Base-by-base conservation (phyloP, 1,139 yeast genomes). In the Hemisphaericaspora xylanilytica region DNA sequence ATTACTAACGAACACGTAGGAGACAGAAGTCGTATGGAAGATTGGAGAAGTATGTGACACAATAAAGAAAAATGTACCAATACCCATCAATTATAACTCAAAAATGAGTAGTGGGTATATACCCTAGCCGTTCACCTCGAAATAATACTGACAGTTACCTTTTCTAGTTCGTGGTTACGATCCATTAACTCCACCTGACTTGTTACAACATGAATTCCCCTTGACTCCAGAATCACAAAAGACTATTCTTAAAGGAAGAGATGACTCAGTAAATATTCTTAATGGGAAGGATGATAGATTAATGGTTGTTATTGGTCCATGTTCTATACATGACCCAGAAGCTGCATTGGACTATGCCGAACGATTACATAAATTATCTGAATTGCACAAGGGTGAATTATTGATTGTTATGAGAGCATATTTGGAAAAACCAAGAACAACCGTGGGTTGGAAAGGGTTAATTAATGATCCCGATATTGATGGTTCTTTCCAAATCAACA, bases 361-460 rank as follows among this genome's bases (percentile, higher is more conserved):
- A 28, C 75, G 85, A 52, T 73, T 92, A 51, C 75, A 80, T 60
- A 72, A 72, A 46, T 67, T 85, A 46, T 71, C 89, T 33, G 82
- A 78, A 37, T 87, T 86, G 64, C 75, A 86, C 48, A 63, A 78
- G 44, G 78, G 73, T 41, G 97, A 92, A 50, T 71, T 92, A 48
- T 83, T 85, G 38, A 78, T 92, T 45, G 77, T 92, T 50, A 92
- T 92, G 97, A 81, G 97, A 68, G 97, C 97, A 12, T 92, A 92
- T 75, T 75, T 92, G 55, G 98, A 92, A 67, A 92, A 92, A 67
- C 98, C 98, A 57, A 82, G 98, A 71, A 92, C 98, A 47, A 92
- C 97, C 24, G 97, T 92, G 40, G 98, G 98, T 48, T 92, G 98
- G 98, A 92, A 92, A 70, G 98, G 98, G 49, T 74, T 92, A 58